Base-by-base conservation (phyloP, 2,329 filamentous ascomycete genomes). In the Xylariaceae sp. region DNA sequence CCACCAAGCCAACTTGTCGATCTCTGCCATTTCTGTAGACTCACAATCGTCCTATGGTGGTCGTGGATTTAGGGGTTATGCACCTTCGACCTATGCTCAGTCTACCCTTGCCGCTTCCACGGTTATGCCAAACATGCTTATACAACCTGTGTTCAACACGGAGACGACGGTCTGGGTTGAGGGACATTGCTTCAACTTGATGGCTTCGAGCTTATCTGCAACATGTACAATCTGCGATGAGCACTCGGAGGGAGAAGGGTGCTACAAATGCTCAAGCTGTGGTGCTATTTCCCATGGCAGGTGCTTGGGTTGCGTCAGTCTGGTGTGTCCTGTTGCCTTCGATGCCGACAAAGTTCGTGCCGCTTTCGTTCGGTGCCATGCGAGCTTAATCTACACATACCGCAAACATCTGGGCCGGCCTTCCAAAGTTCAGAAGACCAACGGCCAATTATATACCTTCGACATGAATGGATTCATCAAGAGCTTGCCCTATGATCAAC, bases 101-200 rank as follows among this genome's bases (percentile, higher is more conserved):
- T 92, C 87, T n/a, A 93, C 88, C 1, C 70, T 93, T 37, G 88
- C 88, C 2, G 88, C 88, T 6, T 91, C 86, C 6, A 93, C 88
- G 2, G 83, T 93, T 56, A 91, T 93, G 87, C 88, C 88, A 27
- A 86, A 83, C 57, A 85, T 90, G 77, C 77, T 88, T 49, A 78
- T 90, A 50, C 86, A 91, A 59, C 85, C 85, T 1, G 87, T 92
- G 6, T 74, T 75, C 37, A 88, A 92, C 59, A 89, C 86, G 0
- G 85, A 90, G 38, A 88, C 82, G 1, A 88, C 79, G 0, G 82
- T 88, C 38, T 93, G 88, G 88, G 85, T 89, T 1, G 88, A 93
- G 64, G 88, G 88, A 0, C 88, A 93, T 68, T 91, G 86, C 65
- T 79, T 93, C 67, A 78, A 83, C 48, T 86, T 80, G 73, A 73